phyloP scores from a whole-genome alignment of 768 basidiomycete species.

The Hirschioporus abietinus region DNA sequence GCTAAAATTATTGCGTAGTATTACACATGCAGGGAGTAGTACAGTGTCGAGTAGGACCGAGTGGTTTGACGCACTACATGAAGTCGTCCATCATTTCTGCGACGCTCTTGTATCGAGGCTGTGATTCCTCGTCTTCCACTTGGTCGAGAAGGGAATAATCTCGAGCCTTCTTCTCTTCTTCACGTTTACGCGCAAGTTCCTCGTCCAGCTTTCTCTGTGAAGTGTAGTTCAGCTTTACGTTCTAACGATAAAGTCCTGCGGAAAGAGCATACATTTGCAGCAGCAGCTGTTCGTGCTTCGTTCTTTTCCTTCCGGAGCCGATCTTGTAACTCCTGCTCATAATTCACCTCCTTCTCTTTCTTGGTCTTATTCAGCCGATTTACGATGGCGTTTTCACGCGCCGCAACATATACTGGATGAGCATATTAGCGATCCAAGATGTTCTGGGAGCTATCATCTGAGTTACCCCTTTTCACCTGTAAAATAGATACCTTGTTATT shows the following conservation, averaged over 20 bases:
- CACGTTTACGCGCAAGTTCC: slow-evolving; percentile 68
- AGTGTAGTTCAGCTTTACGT: no score
- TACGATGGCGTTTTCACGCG: slow-evolving; percentile 83
- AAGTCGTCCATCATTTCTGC: slow-evolving; percentile 85
- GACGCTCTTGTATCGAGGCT: slow-evolving; percentile 46
- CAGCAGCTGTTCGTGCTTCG: slow-evolving; percentile 52
- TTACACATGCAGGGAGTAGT: no score
- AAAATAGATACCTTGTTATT: not conserved
- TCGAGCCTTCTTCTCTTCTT: slow-evolving; percentile 82
- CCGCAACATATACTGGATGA: slow-evolving; percentile 61
- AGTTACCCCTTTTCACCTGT: slow-evolving; percentile 75
- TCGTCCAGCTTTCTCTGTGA: slow-evolving; percentile 34
- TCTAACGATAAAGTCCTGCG: no score
- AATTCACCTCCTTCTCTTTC: slow-evolving; percentile 75
- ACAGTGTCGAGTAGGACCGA: no score
- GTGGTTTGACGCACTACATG: slow-evolving; percentile 42
- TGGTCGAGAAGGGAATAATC: slow-evolving; percentile 71
- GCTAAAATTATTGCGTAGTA: no score
- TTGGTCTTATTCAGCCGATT: slow-evolving; percentile 96
- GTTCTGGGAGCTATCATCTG: not conserved
- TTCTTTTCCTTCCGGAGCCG: slow-evolving; percentile 75
- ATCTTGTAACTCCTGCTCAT: slow-evolving; percentile 83
- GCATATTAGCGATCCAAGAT: not conserved
- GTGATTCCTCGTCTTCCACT: slow-evolving; percentile 16
- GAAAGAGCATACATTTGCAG: slow-evolving; percentile 56